Percentiles rank a stretch among this genome's conserved stretches.
Conservation (phyloP, 495 filamentous ascomycete genomes). For the Tuber borchii region DNA sequence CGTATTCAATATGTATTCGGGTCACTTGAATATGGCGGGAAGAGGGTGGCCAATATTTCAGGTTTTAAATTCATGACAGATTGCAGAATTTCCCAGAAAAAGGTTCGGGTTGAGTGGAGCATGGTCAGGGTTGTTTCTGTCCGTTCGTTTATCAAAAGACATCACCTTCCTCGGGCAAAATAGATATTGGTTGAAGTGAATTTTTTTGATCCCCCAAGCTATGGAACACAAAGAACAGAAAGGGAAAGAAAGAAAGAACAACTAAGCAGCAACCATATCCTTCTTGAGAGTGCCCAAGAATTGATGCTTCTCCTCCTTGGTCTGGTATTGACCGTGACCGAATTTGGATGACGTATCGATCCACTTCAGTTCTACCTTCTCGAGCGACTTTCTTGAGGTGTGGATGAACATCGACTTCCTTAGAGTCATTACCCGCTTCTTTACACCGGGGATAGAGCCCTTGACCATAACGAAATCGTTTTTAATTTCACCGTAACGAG, state of each 20-base stretch:
- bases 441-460: conserved; percentile 93
- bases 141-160: not conserved
- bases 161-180: not conserved
- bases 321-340: conserved; percentile 99
- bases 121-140: not conserved
- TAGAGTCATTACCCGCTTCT: conserved; percentile 99
- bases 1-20: not conserved
- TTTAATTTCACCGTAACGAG: conserved; percentile 97
- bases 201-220: not conserved
- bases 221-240: conserved; percentile 51
- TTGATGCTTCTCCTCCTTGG: conserved; percentile 87
- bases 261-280: conserved; percentile 66
- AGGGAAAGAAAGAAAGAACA: conserved; percentile 47
- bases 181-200: not conserved
- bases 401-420: conserved; percentile 99
- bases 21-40: not conserved
- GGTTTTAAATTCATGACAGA: not conserved
- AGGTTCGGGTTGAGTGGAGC: not conserved
- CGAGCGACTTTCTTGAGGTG: conserved; percentile 85
- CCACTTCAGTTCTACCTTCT: conserved; percentile 99
- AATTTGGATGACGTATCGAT: conserved; percentile 99
- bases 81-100: not conserved
- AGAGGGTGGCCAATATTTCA: not conserved
- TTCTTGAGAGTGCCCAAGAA: conserved; percentile 99
- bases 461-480: conserved; percentile 99